Evolutionary conservation across 2,329 filamentous ascomycete species (phyloP).

Genomic region (Alternaria panax): DNA sequence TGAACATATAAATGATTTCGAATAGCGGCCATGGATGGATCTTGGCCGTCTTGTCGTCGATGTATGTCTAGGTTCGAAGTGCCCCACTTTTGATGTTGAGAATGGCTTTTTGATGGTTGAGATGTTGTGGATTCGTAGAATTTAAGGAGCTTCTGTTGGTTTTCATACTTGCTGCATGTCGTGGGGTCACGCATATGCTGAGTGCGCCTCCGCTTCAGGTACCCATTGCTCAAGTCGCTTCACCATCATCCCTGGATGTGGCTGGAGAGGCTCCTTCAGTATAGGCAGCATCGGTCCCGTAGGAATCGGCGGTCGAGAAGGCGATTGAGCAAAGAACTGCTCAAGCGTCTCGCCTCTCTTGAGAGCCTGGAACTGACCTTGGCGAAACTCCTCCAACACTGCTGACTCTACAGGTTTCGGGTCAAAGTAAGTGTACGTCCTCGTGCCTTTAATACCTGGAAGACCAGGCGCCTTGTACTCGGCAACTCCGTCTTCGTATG

Average conservation of each 20-base stretch:
- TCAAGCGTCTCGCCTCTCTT: constrained; percentile 17
- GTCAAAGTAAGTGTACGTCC: constrained; percentile 66
- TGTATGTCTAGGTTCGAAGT: background rate
- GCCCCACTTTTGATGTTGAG: background rate
- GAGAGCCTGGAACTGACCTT: constrained; percentile 18
- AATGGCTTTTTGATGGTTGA: background rate
- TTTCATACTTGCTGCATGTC: background rate
- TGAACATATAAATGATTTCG: background rate
- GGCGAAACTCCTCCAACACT: constrained; percentile 16
- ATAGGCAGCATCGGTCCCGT: background rate
- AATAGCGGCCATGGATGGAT: background rate
- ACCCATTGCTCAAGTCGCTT: background rate
- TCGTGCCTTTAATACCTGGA: constrained; percentile 47
- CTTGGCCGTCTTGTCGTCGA: background rate
- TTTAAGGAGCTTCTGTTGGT: background rate
- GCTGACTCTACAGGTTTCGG: constrained; percentile 44
- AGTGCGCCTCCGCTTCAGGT: background rate
- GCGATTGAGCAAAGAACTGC: constrained; percentile 12
- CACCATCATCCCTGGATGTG: background rate
- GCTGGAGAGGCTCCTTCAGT: background rate
- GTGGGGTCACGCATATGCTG: background rate
- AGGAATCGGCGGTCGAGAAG: background rate
- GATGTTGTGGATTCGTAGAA: background rate
- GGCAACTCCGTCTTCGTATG: constrained; percentile 65
- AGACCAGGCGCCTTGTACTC: constrained; percentile 65